phyloP scores from a whole-genome alignment of 1,284 basidiomycete species.

The Tylopilus orsonianus region DNA sequence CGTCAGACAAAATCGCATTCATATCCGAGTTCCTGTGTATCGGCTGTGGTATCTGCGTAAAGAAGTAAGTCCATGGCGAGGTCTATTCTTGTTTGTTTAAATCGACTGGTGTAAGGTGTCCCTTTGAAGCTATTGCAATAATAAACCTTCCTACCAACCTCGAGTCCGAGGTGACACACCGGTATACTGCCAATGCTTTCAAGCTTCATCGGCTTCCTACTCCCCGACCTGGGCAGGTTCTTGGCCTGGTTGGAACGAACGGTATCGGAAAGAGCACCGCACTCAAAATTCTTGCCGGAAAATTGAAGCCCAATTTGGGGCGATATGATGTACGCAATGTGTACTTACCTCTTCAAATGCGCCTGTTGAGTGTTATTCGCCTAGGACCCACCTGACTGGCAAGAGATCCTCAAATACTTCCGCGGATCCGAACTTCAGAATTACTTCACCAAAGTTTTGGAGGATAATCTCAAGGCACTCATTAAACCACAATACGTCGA shows the following conservation, averaged over 20 bases:
- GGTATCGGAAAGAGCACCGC: conserved; percentile 99
- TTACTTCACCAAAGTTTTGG: conserved; percentile 98
- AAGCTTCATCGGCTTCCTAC: conserved; percentile 96
- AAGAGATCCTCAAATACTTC: conserved; percentile 96
- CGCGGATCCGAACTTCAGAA: conserved; percentile 96
- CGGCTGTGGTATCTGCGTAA: conserved; percentile 97
- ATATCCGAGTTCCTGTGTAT: conserved; percentile 97
- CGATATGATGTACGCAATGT: conserved; percentile 74
- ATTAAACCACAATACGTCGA: conserved; percentile 99
- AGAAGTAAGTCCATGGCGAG: conserved; percentile 67
- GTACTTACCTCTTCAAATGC: not conserved
- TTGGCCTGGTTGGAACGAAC: conserved; percentile 95
- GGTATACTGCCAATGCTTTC: conserved; percentile 96
- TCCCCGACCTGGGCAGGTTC: conserved; percentile 91
- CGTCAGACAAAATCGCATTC: conserved; percentile 94
- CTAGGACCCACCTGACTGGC: conserved; percentile 95
- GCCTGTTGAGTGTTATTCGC: conserved; percentile 6
- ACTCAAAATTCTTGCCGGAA: conserved; percentile 92
- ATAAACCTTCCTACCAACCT: conserved; percentile 97
- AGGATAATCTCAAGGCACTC: conserved; percentile 95
- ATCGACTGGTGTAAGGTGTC: conserved; percentile 62
- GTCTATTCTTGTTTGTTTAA: conserved; percentile 12
- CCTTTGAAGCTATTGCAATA: conserved; percentile 96
- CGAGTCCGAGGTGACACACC: conserved; percentile 91
- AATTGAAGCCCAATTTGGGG: conserved; percentile 91